A percentile compares a stretch with the other conserved stretches of the same genome.
These are phyloP conservation scores for Gossypium trilobum DNA, from an alignment of 441 rosid species.

Conservation along the genomic window DNA sequence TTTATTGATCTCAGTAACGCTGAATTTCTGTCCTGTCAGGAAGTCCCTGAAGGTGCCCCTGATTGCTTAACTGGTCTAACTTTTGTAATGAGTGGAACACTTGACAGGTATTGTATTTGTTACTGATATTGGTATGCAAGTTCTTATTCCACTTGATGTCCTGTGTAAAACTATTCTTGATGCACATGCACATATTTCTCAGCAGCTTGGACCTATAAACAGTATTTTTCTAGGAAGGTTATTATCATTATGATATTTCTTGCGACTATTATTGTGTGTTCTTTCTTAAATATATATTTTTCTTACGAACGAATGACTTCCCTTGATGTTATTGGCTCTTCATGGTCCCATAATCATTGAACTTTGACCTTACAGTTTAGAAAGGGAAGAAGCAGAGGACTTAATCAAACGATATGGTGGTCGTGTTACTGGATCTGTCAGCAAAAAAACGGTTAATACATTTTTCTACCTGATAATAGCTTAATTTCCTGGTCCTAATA, in stretches of 20 bases:
- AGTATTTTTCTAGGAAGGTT: constrained; percentile 1
- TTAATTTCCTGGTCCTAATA: constrained; percentile 7
- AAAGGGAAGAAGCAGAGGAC: constrained; percentile 98
- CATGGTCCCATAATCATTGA: constrained; percentile 6
- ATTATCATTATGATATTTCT: background rate
- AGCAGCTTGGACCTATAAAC: background rate
- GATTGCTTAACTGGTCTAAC: constrained; percentile 79
- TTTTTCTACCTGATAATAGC: constrained; percentile 17
- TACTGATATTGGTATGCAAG: constrained; percentile 1
- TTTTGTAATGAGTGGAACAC: constrained; percentile 96
- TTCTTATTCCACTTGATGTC: constrained; percentile 1
- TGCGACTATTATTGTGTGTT: background rate
- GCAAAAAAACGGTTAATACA: constrained; percentile 81
- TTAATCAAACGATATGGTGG: constrained; percentile 85
- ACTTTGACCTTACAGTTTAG: constrained; percentile 50
- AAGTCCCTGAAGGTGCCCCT: constrained; percentile 88
- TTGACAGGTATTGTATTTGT: constrained; percentile 65
- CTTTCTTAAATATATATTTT: background rate
- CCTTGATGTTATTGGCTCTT: constrained; percentile 3
- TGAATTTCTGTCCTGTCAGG: constrained; percentile 41
- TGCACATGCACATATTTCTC: constrained; percentile 5
- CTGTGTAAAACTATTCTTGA: constrained; percentile 1
- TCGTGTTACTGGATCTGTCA: constrained; percentile 83
- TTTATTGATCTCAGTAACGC: constrained; percentile 12
- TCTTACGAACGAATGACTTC: background rate